Evolutionary conservation across 768 basidiomycete species (phyloP).

Genomic region (Amanita muscaria): DNA sequence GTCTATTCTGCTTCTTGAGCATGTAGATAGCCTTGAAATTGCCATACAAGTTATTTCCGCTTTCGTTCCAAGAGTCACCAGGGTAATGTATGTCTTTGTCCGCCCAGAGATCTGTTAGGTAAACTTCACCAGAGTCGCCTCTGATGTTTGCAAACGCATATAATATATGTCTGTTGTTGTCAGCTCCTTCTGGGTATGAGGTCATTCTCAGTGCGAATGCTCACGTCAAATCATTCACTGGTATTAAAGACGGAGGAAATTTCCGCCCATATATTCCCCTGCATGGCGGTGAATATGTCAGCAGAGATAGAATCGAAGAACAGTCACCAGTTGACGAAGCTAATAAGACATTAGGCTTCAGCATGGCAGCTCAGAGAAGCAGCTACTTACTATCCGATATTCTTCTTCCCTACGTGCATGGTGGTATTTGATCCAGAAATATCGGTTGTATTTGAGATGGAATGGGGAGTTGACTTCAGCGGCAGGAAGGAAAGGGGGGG

Average conservation of each 20-base stretch:
- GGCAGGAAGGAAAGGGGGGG: not conserved
- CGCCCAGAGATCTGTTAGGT: slow-evolving; percentile 86
- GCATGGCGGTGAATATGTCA: slow-evolving; percentile 7
- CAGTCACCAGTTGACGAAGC: slow-evolving; percentile 69
- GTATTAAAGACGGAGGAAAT: slow-evolving; percentile 81
- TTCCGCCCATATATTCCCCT: slow-evolving; percentile 96
- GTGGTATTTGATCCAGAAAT: slow-evolving; percentile 11
- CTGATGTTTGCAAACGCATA: slow-evolving; percentile 91
- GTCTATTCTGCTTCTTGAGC: slow-evolving; percentile 79
- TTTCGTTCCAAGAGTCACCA: slow-evolving; percentile 91
- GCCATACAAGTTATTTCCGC: slow-evolving; percentile 86
- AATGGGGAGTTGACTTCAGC: not conserved
- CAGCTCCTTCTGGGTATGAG: not conserved
- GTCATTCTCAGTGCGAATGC: slow-evolving; percentile 17
- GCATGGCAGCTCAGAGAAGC: not conserved
- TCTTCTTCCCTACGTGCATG: slow-evolving; percentile 53
- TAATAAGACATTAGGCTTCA: slow-evolving; percentile 18
- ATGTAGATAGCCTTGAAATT: slow-evolving; percentile 92
- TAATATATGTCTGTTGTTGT: slow-evolving; percentile 59
- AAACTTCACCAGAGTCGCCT: slow-evolving; percentile 77
- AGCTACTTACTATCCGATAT: slow-evolving; percentile 68
- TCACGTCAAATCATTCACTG: slow-evolving; percentile 78
- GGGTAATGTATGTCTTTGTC: slow-evolving; percentile 97
- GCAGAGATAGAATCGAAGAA: slow-evolving; percentile 6
- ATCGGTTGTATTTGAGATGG: not conserved